A percentile compares a stretch with the other conserved stretches of the same genome.
These are phyloP conservation scores for Lichtheimia ornata DNA, from an alignment of 371 early-diverging fungal species.

Conservation along the genomic window DNA sequence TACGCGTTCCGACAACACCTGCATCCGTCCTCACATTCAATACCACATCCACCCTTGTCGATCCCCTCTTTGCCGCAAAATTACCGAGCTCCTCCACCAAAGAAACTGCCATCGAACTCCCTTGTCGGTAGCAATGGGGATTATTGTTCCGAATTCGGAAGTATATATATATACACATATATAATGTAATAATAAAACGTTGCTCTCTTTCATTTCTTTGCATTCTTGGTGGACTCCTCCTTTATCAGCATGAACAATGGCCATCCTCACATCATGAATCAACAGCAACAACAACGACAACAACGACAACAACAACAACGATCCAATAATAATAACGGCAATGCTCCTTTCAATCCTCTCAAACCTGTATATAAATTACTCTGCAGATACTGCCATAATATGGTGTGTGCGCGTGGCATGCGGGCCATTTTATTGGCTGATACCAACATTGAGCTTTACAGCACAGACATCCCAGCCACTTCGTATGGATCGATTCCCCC, in stretches of 20 bases:
- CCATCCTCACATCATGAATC: not conserved
- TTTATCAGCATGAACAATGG: slow-evolving; percentile 9
- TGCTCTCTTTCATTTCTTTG: not conserved
- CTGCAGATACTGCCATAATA: slow-evolving; percentile 39
- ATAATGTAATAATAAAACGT: slow-evolving; percentile 1
- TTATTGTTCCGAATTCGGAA: slow-evolving; percentile 14
- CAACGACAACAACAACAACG: slow-evolving; percentile 1
- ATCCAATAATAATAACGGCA: not conserved
- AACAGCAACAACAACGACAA: slow-evolving; percentile 3
- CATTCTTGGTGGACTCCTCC: not conserved
- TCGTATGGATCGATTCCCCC: slow-evolving; percentile 56
- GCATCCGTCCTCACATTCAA: slow-evolving; percentile 42
- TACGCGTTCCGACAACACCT: slow-evolving; percentile 27
- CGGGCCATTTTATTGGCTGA: slow-evolving; percentile 91
- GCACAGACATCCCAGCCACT: slow-evolving; percentile 86
- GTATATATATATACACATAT: slow-evolving; percentile 1
- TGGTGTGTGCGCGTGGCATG: slow-evolving; percentile 81
- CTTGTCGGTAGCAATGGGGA: slow-evolving; percentile 1
- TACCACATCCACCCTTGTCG: slow-evolving; percentile 38
- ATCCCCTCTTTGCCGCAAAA: slow-evolving; percentile 18
- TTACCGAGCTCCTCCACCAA: slow-evolving; percentile 13
- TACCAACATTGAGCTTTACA: slow-evolving; percentile 79
- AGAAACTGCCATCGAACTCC: slow-evolving; percentile 10
- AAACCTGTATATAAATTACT: slow-evolving; percentile 42
- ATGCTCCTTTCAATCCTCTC: slow-evolving; percentile 17